These are phyloP conservation scores for Usnea hakonensis DNA, from an alignment of 495 filamentous ascomycete species.

Conservation along the genomic window DNA sequence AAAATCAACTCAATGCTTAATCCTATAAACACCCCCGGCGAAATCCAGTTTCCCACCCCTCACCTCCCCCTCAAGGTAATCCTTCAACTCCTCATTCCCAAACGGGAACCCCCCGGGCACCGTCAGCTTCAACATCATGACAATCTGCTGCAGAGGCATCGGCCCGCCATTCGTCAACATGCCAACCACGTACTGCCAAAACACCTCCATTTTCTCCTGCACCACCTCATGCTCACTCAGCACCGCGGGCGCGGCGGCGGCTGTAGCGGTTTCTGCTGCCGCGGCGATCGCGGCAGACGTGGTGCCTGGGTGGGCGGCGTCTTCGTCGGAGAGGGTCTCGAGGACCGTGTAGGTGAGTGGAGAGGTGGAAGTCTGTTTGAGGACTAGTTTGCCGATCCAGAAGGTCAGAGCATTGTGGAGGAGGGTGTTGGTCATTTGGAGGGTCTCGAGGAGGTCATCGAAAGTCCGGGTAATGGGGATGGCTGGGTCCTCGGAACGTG, in stretches of 20 bases:
- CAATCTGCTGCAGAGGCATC: conserved; percentile 72
- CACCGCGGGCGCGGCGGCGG: conserved; percentile 41
- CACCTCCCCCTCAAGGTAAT: conserved; percentile 71
- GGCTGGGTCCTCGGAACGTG: conserved; percentile 29
- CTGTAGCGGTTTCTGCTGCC: conserved; percentile 44
- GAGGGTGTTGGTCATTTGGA: conserved; percentile 70
- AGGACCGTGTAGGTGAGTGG: conserved; percentile 49
- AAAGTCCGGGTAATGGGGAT: conserved; percentile 46
- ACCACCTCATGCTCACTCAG: conserved; percentile 43
- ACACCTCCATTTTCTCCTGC: conserved; percentile 72
- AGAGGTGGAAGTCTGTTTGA: conserved; percentile 49
- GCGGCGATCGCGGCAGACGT: conserved; percentile 30
- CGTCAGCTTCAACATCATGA: conserved; percentile 89
- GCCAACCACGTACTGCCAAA: conserved; percentile 82
- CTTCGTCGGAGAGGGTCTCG: conserved; percentile 49
- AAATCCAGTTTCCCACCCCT: conserved; percentile 62
- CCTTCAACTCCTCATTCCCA: conserved; percentile 63
- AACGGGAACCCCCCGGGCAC: conserved; percentile 84
- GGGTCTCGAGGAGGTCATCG: conserved; percentile 50
- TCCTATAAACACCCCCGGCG: conserved; percentile 63
- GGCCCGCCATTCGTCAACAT: conserved; percentile 89
- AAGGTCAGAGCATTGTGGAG: conserved; percentile 73
- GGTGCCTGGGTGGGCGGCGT: conserved; percentile 27
- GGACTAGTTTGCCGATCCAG: conserved; percentile 75
- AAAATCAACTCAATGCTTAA: conserved; percentile 21